A percentile compares a stretch with the other conserved stretches of the same genome.
phyloP scores from a whole-genome alignment of 441 rosid genomes.

The Erodium texanum region DNA sequence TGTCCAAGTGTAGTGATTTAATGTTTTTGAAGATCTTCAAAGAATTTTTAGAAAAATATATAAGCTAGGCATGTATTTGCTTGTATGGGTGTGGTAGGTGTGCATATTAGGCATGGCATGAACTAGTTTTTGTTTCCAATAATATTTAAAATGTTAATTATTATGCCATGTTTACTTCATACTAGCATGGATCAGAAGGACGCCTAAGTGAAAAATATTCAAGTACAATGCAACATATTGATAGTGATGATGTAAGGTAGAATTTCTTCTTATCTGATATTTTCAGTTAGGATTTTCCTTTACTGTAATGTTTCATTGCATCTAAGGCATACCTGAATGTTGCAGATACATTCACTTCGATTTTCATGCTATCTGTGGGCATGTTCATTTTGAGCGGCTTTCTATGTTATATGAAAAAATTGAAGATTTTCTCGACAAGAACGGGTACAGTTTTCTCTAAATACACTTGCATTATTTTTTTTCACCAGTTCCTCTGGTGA shows the following conservation, averaged over 20 bases:
- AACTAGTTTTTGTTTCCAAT: background rate
- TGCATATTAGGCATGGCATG: constrained; percentile 1
- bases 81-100: background rate
- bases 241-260: constrained; percentile 86
- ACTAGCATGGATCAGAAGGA: constrained; percentile 95
- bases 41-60: background rate
- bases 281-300: constrained; percentile 7
- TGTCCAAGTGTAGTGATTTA: background rate
- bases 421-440: constrained; percentile 69
- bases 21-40: background rate
- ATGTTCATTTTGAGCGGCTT: constrained; percentile 92
- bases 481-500: constrained; percentile 13
- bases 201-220: constrained; percentile 70
- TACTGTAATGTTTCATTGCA: constrained; percentile 14
- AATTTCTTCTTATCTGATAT: constrained; percentile 22
- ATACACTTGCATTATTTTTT: background rate
- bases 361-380: constrained; percentile 86
- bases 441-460: constrained; percentile 50
- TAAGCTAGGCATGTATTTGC: background rate
- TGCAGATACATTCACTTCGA: constrained; percentile 94
- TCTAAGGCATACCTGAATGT: constrained; percentile 12
- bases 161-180: constrained; percentile 20
- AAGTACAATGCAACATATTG: constrained; percentile 51
- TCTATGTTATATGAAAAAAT: constrained; percentile 87
- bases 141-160: constrained; percentile 15